A percentile compares a stretch with the other conserved stretches of the same genome.
Conservation (phyloP, 768 basidiomycete species). For the Amanita thiersii region DNA sequence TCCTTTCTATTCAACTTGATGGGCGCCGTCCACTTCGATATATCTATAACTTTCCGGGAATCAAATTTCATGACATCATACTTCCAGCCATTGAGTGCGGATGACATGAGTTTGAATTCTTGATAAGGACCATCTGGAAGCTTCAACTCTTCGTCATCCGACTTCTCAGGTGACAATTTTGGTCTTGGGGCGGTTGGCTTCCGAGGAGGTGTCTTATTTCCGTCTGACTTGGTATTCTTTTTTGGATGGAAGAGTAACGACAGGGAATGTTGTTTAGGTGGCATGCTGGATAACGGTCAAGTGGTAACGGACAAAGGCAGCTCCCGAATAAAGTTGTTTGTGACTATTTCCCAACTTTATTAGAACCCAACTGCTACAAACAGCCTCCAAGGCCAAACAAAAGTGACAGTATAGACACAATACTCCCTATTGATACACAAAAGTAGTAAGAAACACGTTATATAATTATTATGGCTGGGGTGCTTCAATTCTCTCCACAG, state of each 20-base stretch:
- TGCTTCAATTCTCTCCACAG: constrained; percentile 33
- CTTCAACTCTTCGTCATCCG: constrained; percentile 41
- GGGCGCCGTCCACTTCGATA: constrained; percentile 60
- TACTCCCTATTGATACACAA: constrained; percentile 8
- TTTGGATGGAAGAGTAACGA: constrained; percentile 62
- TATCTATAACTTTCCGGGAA: constrained; percentile 62
- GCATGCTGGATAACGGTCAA: constrained; percentile 21
- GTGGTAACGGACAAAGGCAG: not conserved
- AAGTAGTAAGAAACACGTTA: constrained; percentile 10
- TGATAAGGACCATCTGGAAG: constrained; percentile 63
- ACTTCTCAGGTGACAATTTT: constrained; percentile 31
- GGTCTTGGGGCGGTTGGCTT: constrained; percentile 32
- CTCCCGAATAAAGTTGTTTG: not conserved
- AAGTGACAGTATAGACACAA: constrained; percentile 4
- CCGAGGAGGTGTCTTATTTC: constrained; percentile 25
- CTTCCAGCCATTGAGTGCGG: constrained; percentile 78
- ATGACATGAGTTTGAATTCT: constrained; percentile 75
- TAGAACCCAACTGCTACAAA: not conserved
- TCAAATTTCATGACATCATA: constrained; percentile 93
- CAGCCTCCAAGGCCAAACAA: not conserved
- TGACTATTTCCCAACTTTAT: not conserved
- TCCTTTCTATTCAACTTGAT: constrained; percentile 89
- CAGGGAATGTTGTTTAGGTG: constrained; percentile 31
- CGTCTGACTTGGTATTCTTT: constrained; percentile 34
- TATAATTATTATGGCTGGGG: constrained; percentile 23